These are phyloP conservation scores for Mycena galopus DNA, from an alignment of 768 basidiomycete species.

Conservation along the genomic window DNA sequence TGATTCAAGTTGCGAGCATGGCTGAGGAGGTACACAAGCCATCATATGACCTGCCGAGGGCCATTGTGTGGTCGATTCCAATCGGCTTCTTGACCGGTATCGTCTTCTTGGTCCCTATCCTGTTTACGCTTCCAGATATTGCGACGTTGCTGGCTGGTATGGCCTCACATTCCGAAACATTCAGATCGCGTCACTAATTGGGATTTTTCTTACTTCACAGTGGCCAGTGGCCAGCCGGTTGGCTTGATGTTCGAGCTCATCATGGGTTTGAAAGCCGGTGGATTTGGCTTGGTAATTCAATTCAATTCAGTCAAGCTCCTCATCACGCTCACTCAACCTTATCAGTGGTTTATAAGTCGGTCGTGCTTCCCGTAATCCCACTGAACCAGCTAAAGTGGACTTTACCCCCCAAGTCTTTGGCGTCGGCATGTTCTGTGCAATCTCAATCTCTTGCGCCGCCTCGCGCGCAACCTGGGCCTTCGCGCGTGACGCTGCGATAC, in stretches of 20 bases:
- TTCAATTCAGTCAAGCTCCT: not conserved
- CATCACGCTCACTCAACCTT: not conserved
- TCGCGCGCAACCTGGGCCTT: constrained; percentile 82
- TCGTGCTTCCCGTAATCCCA: not conserved
- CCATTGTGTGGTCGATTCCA: constrained; percentile 67
- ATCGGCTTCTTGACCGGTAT: constrained; percentile 66
- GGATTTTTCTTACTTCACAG: constrained; percentile 45
- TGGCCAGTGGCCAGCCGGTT: constrained; percentile 72
- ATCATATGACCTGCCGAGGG: constrained; percentile 64
- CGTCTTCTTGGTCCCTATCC: constrained; percentile 70
- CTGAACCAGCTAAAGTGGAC: constrained; percentile 19
- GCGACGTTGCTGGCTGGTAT: constrained; percentile 63
- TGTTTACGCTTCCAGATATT: constrained; percentile 75
- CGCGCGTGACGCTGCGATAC: constrained; percentile 75
- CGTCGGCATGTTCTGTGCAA: constrained; percentile 70
- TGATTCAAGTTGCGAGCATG: constrained; percentile 69
- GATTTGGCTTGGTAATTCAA: constrained; percentile 66
- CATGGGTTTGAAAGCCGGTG: constrained; percentile 73
- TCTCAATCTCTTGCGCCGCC: constrained; percentile 76
- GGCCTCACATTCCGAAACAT: constrained; percentile 12
- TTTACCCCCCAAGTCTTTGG: constrained; percentile 60
- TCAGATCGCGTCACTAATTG: not conserved
- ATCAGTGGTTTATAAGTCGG: constrained; percentile 59
- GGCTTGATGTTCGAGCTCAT: constrained; percentile 72
- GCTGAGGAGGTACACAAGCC: constrained; percentile 77